Conservation (phyloP, 345 rosid genomes). For the Hypericum androsaemum region DNA sequence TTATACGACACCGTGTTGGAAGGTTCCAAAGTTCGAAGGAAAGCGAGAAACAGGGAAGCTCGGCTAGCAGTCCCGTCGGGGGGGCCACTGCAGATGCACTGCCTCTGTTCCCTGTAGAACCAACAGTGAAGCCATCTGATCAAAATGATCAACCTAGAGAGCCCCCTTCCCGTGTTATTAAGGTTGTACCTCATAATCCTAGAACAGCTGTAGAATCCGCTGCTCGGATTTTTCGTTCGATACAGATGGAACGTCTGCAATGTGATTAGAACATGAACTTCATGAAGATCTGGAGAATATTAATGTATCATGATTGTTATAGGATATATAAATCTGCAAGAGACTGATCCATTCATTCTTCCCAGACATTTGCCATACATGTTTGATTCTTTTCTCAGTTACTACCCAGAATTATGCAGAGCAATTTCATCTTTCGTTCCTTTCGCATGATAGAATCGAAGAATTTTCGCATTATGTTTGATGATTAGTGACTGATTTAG, state of each 20-base stretch:
- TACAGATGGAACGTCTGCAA: conserved; percentile 20
- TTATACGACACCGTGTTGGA: conserved; percentile 19
- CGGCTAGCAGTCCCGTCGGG: conserved; percentile 50
- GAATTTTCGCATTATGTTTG: too few relatives aligned
- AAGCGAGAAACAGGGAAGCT: conserved; percentile 50
- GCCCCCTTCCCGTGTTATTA: conserved; percentile 9
- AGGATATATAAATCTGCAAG: too few relatives aligned
- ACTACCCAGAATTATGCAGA: too few relatives aligned
- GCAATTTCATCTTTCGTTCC: too few relatives aligned
- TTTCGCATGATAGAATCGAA: too few relatives aligned
- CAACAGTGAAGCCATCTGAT: conserved; percentile 20
- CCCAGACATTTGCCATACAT: too few relatives aligned
- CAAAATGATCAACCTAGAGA: conserved; percentile 9
- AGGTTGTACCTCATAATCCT: conserved; percentile 24
- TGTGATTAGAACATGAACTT: neutral
- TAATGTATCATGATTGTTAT: too few relatives aligned
- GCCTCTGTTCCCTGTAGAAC: conserved; percentile 37
- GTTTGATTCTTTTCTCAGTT: too few relatives aligned
- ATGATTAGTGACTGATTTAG: too few relatives aligned
- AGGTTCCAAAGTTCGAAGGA: conserved; percentile 42
- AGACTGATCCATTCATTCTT: too few relatives aligned
- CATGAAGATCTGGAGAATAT: too few relatives aligned
- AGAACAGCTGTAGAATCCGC: conserved; percentile 25
- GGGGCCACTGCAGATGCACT: conserved; percentile 37
- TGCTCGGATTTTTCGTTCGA: conserved; percentile 23